Evolutionary conservation across 108 stramenopile genomes (phyloP), one percentile per base, ranked within the genome.

Genomic region (Skeletonema marinoi): DNA sequence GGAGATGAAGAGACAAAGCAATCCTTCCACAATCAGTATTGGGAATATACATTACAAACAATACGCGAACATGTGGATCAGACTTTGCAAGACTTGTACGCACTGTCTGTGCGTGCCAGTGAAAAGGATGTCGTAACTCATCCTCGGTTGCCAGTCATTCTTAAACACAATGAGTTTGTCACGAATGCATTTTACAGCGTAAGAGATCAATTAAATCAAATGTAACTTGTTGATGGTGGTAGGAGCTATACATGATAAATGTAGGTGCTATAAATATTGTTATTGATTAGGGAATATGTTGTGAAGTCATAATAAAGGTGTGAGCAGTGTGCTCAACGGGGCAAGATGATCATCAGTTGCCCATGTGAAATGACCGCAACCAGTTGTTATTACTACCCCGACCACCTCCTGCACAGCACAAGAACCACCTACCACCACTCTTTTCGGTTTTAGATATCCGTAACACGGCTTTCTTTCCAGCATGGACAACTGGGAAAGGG

Each of bases 391-490:
- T 70, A 7, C 16, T 62, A 17, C 32, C 71, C 66, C 58, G 66
- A 32, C 72, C 75, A 32, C 70, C 66, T 10, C 19, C 31, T 29
- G 81, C 63, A 68, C 89, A 90, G 17, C 78, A 88, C 29, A 88
- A 68, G 65, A 90, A 90, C 89, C 89, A 90, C 32, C 72, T 60
- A 0, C 89, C 89, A 50, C 86, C 87, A 35, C 80, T 86, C 9
- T 48, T 64, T 56, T 82, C 84, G 5, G 85, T 90, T 51, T 90
- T 90, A 0, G 84, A 85, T 32, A 88, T 69, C 1, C 86, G 70
- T 13, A 90, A 73, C 10, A 86, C 59, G 30, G 82, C 17, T 48
- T 77, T 87, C 12, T 21, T 65, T 12, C 76, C 62, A 62, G n/a
- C 86, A 87, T 31, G 54, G 36, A 73, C 88, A 89, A 30, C 25